These are phyloP conservation scores for Kluyveromyces starmeri DNA, from an alignment of 805 yeast genomes.

Conservation along the genomic window DNA sequence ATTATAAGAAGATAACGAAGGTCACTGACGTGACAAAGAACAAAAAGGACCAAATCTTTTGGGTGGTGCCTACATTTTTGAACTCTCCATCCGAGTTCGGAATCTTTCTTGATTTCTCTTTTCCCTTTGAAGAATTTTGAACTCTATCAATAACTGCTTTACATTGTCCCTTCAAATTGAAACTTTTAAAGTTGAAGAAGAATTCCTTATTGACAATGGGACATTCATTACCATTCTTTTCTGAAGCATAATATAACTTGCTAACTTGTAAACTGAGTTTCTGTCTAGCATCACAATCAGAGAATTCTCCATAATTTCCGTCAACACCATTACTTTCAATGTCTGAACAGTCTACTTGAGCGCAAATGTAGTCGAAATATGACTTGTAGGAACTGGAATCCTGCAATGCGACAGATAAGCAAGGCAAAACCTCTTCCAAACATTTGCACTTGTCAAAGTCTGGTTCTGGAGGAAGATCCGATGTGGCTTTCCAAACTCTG, in stretches of 20 bases:
- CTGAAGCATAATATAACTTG: slow-evolving; percentile 44
- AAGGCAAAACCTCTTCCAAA: slow-evolving; percentile 42
- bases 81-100: background rate
- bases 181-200: slow-evolving; percentile 15
- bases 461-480: slow-evolving; percentile 61
- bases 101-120: background rate
- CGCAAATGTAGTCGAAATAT: slow-evolving; percentile 51
- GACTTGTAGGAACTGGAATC: slow-evolving; percentile 42
- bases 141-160: background rate
- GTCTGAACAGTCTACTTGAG: slow-evolving; percentile 47
- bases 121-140: background rate
- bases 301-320: slow-evolving; percentile 58
- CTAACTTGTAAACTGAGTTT: slow-evolving; percentile 56
- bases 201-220: slow-evolving; percentile 18
- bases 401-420: slow-evolving; percentile 45
- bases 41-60: background rate
- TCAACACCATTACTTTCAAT: slow-evolving; percentile 47
- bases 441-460: slow-evolving; percentile 53
- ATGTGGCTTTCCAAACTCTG: slow-evolving; percentile 53
- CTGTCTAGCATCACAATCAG: slow-evolving; percentile 58
- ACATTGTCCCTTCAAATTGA: background rate
- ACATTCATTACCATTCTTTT: slow-evolving; percentile 28
- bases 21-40: background rate
- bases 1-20: background rate
- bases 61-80: background rate